A percentile compares a stretch with the other conserved stretches of the same genome.
phyloP scores from a whole-genome alignment of 257 asterid species.

The Cruciata laevipes region DNA sequence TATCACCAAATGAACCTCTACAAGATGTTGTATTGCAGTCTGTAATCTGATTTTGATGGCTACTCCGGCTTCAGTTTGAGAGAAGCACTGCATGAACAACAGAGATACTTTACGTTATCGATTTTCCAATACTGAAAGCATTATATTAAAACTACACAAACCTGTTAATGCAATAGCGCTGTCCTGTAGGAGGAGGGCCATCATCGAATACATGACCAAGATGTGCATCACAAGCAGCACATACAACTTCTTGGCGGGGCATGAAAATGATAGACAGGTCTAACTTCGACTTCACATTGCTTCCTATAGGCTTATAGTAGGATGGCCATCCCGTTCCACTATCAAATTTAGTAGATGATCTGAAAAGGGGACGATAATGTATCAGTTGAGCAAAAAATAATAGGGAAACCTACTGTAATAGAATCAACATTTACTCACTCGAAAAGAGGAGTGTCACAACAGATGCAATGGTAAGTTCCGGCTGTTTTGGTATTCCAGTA shows the following conservation, averaged over 20 bases:
- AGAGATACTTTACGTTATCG: background rate
- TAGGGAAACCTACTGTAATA: background rate
- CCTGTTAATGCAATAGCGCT: constrained; percentile 92
- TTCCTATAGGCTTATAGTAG: constrained; percentile 60
- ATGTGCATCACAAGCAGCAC: constrained; percentile 83
- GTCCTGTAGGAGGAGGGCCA: constrained; percentile 88
- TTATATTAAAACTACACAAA: constrained; percentile 7
- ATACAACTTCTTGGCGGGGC: constrained; percentile 85
- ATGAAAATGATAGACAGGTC: constrained; percentile 81
- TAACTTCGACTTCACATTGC: constrained; percentile 77
- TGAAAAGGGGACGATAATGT: constrained; percentile 13
- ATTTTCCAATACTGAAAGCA: background rate
- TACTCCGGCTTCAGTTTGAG: constrained; percentile 53
- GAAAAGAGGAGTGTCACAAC: constrained; percentile 83
- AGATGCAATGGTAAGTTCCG: constrained; percentile 84
- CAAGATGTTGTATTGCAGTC: background rate
- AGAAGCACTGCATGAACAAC: constrained; percentile 46
- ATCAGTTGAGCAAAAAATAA: background rate
- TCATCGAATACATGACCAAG: constrained; percentile 88
- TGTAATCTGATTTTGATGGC: constrained; percentile 7
- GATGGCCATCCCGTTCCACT: constrained; percentile 99
- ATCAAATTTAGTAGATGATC: constrained; percentile 85
- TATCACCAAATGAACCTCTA: background rate
- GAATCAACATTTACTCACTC: constrained; percentile 40
- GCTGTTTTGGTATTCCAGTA: constrained; percentile 80